Evolutionary conservation across 2,329 filamentous ascomycete species (phyloP), one percentile per base, ranked within the genome.

Genomic region (Diplodia scrobiculata): DNA sequence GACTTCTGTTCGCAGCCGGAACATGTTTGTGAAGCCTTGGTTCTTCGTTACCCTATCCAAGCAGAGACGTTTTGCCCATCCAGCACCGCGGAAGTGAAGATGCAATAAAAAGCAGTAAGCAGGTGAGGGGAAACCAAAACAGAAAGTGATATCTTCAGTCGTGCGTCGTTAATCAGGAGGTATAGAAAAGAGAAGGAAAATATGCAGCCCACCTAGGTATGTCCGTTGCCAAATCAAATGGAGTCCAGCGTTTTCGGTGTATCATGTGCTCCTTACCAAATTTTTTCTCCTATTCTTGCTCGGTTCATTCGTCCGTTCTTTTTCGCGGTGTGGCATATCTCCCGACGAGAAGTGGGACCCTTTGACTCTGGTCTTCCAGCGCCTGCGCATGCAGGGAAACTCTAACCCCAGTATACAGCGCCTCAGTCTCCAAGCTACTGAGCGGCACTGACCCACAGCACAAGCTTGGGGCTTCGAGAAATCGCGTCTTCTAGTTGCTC

Each of bases 391-490:
- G 21, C 38, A 41, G 14, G 41, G 13, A 29, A n/a, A 17, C 2
- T n/a, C 21, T n/a, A 3, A 45, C 29, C 52, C 19, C 41, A 14
- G 14, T 17, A 14, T 17, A 27, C 58, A 21, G 34, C 2, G 17
- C 3, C 29, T 27, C 9, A 7, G 19, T 19, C 29, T 19, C 29
- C 19, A 11, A 25, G 47, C 29, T 65, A 27, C 38, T 50, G 63
- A 19, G 51, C 51, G 5, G 63, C 48, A 34, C 48, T 54, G 27
- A 66, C 65, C 65, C 65, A 66, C 25, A 66, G 29, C 17, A 66
- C 65, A 25, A 98, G 82, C 80, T 97, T 97, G 70, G 92, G 89
- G 78, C 96, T 96, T 72, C 92, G 83, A 72, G 90, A 86, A 69
- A 97, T 81, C 2, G 94, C 94, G 70, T 86, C 84, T 69, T 92